These are phyloP conservation scores for Globisporangium okanoganense DNA, from an alignment of 352 stramenopile genomes.

Conservation along the genomic window DNA sequence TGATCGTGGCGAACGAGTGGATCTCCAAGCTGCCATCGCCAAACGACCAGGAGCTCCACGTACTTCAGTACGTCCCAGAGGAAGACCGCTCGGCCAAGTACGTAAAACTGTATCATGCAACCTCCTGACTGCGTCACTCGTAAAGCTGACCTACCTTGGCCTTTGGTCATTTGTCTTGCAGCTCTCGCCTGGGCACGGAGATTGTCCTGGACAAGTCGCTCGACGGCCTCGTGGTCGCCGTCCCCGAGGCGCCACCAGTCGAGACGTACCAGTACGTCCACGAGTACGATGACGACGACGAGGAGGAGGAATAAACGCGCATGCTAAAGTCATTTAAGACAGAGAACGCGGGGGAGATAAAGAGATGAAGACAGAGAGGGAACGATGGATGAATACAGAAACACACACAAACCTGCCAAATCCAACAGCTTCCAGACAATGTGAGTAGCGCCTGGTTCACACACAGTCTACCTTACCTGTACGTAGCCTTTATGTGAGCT, in stretches of 20 bases:
- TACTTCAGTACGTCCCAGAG: conserved; percentile 76
- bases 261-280: conserved; percentile 85
- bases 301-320: conserved; percentile 30
- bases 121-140: neutral
- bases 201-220: conserved; percentile 85
- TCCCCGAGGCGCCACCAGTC: conserved; percentile 78
- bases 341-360: neutral
- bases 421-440: too few species aligned
- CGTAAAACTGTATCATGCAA: conserved; percentile 11
- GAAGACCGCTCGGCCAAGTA: conserved; percentile 81
- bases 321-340: neutral
- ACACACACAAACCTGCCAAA: too few species aligned
- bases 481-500: neutral
- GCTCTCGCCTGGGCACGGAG: conserved; percentile 83
- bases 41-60: conserved; percentile 72
- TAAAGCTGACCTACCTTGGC: neutral
- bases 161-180: conserved; percentile 9
- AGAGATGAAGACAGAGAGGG: neutral
- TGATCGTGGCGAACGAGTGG: conserved; percentile 88
- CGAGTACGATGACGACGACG: conserved; percentile 82
- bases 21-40: conserved; percentile 65
- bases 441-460: too few species aligned
- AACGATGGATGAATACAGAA: conserved; percentile 7
- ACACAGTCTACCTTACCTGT: too few species aligned
- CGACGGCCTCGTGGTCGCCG: conserved; percentile 84